Evolutionary conservation across 2,329 filamentous ascomycete genomes (phyloP), one percentile per base, ranked within the genome.

Genomic region (Coleophoma crateriformis): DNA sequence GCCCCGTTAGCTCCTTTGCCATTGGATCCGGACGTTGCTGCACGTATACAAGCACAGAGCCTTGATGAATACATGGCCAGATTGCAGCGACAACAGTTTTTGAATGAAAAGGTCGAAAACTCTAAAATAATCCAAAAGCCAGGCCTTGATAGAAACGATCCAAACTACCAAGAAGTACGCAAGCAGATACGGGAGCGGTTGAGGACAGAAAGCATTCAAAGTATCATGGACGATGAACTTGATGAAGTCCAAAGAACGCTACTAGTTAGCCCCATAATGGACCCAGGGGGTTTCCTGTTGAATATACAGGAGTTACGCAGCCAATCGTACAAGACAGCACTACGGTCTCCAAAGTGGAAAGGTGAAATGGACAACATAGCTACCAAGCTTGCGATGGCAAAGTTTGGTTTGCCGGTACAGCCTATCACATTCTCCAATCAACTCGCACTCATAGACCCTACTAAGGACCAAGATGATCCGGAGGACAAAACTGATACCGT

Each of bases 301-400:
- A 35, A 57, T 7, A 48, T 59, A 8, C 60, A 63, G 45, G 43
- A 42, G 2, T 32, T 52, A 13, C 45, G 57, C 15, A 47, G 53
- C 0, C 34, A 50, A 19, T 20, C 47, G 12, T 62, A 62, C 45
- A 54, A 55, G 19, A 34, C 37, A 5, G 11, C 34, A 33, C 42
- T 55, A 4, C 40, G 8, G 13, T 43, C 45, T 27, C 27, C 27
- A 3, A 27, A 27, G 27, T 27, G 27, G 34, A 13, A 50, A 13
- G 52, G 54, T 20, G 39, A 47, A 11, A 37, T 50, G 7, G 54
- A 64, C 19, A 65, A 64, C 40, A 40, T 61, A 13, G 49, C 54
- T 7, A 64, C 61, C 7, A 65, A 64, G 46, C 45, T 65, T 14
- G 54, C 61, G 8, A 64, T 65, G 63, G 33, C 61, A 12, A 47